Base-by-base conservation (phyloP, 2,329 filamentous ascomycete genomes). In the Stromatinia cepivora region DNA sequence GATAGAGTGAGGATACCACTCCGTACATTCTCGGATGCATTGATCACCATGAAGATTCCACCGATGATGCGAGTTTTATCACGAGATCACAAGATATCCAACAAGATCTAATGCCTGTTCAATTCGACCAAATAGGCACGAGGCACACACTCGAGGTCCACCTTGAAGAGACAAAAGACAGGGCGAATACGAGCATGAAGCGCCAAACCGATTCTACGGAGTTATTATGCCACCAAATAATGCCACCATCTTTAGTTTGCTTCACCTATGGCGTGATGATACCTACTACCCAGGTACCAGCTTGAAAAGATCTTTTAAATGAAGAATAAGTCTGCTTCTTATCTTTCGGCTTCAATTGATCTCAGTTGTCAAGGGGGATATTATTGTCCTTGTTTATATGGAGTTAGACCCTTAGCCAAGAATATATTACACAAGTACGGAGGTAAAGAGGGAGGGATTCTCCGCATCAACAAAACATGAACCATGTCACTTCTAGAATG, bases 381-480 rank as follows among this genome's bases (percentile, higher is more conserved):
- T 53, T 56, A 22, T 20, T 36, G 34, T 22, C 53, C 22, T 34
- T 34, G 22, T 56, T 56, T 56, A n/a, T n/a, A n/a, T 57, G 20
- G 34, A 58, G 56, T 58, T 58, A 58, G 34, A 58, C 34, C 54
- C 56, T 58, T 39, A 13, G 22, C 36, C 8, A 8, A 36, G 31
- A 56, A 36, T 56, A 53, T 53, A 7, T 34, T 46, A 46, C 45
- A 7, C 45, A 8, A n/a, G n/a, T n/a, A n/a, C n/a, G n/a, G n/a
- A n/a, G n/a, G 45, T n/a, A 57, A n/a, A n/a, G n/a, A 34, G 61
- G 59, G 46, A 52, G 61, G 61, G 61, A 63, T 63, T 63, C 61
- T 63, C 61, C 61, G 46, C 61, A 63, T 63, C 56, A 28, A 42
- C 13, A 39, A 22, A 8, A 13, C 22, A 25, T n/a, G 15, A 50